phyloP scores from a whole-genome alignment of 192 early-diverging fungal species.

The Backusella psychrophila region DNA sequence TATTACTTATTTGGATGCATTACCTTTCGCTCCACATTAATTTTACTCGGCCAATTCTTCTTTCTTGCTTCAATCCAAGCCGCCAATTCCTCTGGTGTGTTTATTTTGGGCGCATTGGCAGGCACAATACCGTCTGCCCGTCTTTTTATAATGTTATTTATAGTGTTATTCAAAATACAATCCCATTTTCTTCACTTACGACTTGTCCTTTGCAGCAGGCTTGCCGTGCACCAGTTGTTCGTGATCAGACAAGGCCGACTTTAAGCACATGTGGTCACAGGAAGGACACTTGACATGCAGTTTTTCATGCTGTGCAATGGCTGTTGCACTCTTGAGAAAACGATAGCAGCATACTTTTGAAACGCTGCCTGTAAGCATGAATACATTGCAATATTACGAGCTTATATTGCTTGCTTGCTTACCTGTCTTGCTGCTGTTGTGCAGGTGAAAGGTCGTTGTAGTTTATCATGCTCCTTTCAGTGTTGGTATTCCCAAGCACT shows the following conservation, averaged over 20 bases:
- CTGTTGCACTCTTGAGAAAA: conserved; percentile 11
- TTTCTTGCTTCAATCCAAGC: conserved; percentile 85
- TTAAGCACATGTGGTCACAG: conserved; percentile 14
- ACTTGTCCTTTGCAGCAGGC: neutral
- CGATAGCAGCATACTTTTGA: conserved; percentile 11
- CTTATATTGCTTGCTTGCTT: no score
- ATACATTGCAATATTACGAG: no score
- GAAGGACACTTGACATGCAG: conserved; percentile 25
- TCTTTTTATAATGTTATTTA: neutral
- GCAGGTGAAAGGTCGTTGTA: conserved; percentile 12
- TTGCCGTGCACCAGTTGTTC: conserved; percentile 10
- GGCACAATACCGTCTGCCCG: conserved; percentile 31
- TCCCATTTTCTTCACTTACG: neutral
- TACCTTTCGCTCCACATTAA: conserved; percentile 65
- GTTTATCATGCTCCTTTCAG: conserved; percentile 4
- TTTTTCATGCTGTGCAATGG: conserved; percentile 17
- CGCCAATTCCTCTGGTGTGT: conserved; percentile 71
- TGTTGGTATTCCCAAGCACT: neutral
- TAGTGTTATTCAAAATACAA: neutral
- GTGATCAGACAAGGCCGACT: conserved; percentile 6
- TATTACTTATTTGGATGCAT: neutral
- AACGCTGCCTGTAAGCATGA: neutral
- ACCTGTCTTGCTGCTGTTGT: neutral
- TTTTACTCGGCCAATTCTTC: conserved; percentile 73
- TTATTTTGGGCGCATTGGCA: conserved; percentile 37